Evolutionary conservation across 306 rosid genomes (phyloP).

Genomic region (Luffa acutangula): DNA sequence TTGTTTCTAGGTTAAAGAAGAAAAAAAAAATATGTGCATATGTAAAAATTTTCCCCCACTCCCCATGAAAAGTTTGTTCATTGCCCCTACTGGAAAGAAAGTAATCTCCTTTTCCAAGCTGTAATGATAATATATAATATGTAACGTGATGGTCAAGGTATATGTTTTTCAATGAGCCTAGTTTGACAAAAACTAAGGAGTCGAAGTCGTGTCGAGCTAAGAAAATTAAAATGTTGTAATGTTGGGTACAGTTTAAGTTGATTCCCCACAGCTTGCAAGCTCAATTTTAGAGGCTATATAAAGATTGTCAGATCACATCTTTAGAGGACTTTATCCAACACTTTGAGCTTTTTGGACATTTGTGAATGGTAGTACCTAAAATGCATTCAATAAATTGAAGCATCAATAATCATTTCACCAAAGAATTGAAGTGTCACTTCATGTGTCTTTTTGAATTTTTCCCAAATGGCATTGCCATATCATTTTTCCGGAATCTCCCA

Average conservation of each 20-base stretch:
- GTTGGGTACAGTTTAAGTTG: background rate
- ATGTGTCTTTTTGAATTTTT: background rate
- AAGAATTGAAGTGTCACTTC: background rate
- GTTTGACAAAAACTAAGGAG: background rate
- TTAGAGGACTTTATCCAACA: background rate
- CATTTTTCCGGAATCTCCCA: background rate
- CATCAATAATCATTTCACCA: background rate
- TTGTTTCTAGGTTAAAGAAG: too few species aligned
- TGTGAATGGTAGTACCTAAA: background rate
- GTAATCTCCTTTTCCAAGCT: background rate
- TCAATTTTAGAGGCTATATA: background rate
- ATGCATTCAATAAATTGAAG: background rate
- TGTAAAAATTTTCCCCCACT: background rate
- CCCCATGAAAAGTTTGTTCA: background rate
- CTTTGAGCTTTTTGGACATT: conserved; percentile 8
- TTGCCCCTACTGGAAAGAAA: background rate
- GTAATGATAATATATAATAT: background rate
- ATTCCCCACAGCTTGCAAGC: background rate
- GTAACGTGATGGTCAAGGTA: background rate
- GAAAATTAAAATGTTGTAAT: background rate
- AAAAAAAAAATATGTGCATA: too few species aligned
- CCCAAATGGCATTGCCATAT: background rate
- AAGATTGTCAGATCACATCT: background rate
- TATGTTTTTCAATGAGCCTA: background rate
- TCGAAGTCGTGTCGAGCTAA: too few species aligned